Conservation (phyloP, 495 filamentous ascomycete genomes). For the Pseudoneurospora amorphoporcata region DNA sequence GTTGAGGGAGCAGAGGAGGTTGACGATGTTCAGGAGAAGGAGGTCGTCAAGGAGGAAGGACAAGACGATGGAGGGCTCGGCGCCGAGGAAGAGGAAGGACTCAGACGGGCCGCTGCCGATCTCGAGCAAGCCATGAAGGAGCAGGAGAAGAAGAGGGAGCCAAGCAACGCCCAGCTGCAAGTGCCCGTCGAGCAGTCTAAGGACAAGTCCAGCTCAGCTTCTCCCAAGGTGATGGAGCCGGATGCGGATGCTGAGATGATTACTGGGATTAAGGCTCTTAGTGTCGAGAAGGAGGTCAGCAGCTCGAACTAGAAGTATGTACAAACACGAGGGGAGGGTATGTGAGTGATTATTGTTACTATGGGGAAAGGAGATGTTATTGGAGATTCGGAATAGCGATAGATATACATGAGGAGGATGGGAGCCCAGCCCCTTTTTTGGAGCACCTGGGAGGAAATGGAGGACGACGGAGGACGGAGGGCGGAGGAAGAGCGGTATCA, state of each 20-base stretch:
- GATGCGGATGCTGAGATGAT: slow-evolving; percentile 41
- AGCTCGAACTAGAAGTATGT: background rate
- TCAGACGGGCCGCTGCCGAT: background rate
- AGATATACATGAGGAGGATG: background rate
- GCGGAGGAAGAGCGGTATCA: background rate
- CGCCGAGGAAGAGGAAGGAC: background rate
- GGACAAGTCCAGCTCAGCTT: slow-evolving; percentile 1
- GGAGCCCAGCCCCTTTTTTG: background rate
- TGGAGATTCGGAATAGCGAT: background rate
- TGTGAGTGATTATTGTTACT: background rate
- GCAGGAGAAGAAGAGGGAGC: background rate
- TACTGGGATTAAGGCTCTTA: slow-evolving; percentile 37
- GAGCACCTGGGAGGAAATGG: background rate
- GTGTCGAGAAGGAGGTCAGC: slow-evolving; percentile 21
- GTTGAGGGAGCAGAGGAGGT: slow-evolving; percentile 16
- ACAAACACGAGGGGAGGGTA: background rate
- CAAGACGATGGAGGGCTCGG: background rate
- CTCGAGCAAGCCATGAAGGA: background rate
- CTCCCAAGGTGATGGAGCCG: slow-evolving; percentile 10
- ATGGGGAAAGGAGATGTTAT: background rate
- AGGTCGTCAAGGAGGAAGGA: background rate
- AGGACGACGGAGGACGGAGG: background rate
- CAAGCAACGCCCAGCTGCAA: background rate
- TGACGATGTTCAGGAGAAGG: background rate
- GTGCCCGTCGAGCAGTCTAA: background rate